Conservation (phyloP, 1,139 yeast species). For the Geotrichum fermentans region DNA sequence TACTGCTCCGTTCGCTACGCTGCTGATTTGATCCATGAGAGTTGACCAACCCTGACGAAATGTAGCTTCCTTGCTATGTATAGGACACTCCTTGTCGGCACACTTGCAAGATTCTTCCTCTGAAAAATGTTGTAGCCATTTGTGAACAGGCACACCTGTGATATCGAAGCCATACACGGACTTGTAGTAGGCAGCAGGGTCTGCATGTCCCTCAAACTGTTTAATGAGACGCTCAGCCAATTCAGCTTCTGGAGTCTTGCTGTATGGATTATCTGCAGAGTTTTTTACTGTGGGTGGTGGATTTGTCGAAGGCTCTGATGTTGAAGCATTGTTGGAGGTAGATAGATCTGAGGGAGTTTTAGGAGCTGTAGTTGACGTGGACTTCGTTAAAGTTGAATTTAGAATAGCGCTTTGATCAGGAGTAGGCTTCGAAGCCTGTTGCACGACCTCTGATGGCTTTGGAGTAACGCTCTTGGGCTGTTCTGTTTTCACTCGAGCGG, state of each 20-base stretch:
- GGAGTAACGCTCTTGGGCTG: no score
- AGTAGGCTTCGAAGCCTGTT: no score
- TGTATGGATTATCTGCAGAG: background rate
- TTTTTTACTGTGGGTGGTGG: background rate
- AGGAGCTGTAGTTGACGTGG: no score
- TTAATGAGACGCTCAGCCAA: background rate
- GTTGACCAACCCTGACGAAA: conserved; percentile 11
- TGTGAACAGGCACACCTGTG: conserved; percentile 20
- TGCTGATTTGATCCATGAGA: conserved; percentile 10
- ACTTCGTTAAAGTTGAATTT: no score
- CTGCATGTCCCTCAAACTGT: background rate
- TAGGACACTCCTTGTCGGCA: conserved; percentile 12
- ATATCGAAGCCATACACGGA: conserved; percentile 23
- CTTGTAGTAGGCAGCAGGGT: conserved; percentile 20
- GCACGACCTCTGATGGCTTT: no score
- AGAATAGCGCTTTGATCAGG: no score
- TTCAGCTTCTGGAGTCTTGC: background rate
- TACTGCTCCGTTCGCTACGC: background rate
- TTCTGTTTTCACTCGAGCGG: no score
- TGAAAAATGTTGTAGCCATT: conserved; percentile 15
- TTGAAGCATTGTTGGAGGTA: no score
- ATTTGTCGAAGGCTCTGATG: background rate
- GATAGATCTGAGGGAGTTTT: no score
- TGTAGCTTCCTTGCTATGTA: conserved; percentile 15
- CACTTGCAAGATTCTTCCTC: conserved; percentile 4